Evolutionary conservation across 495 filamentous ascomycete genomes (phyloP).

Genomic region (Sordaria brevicollis): DNA sequence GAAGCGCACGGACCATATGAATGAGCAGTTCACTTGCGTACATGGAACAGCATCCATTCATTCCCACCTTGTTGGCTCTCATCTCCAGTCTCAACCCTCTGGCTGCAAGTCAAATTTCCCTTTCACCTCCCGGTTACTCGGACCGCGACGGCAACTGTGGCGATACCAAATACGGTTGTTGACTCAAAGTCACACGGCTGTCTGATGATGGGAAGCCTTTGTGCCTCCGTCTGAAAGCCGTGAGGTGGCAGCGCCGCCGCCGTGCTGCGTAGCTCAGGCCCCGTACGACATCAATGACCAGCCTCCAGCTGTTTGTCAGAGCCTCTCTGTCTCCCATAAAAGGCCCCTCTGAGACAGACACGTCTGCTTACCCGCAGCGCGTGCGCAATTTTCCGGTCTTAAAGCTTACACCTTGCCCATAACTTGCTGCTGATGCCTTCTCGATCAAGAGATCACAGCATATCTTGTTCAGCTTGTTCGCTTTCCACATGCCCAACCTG

Average conservation of each 20-base stretch:
- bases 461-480: not conserved
- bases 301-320: not conserved
- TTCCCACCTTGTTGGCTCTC: not conserved
- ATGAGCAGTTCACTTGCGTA: too few species aligned
- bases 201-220: not conserved
- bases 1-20: not conserved
- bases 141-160: not conserved
- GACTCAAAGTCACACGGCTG: not conserved
- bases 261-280: not conserved
- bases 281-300: not conserved
- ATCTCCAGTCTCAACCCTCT: not conserved
- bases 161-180: not conserved
- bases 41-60: too few species aligned
- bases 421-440: not conserved
- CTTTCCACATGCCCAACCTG: not conserved
- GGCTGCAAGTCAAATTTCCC: not conserved
- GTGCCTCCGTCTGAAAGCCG: not conserved
- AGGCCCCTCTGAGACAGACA: not conserved
- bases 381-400: not conserved
- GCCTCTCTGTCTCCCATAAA: not conserved
- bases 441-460: not conserved
- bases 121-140: not conserved
- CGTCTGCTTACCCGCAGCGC: not conserved
- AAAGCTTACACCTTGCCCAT: not conserved
- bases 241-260: not conserved